Conservation (phyloP, 129 eudicot genomes). For the Kitagawia praeruptora region DNA sequence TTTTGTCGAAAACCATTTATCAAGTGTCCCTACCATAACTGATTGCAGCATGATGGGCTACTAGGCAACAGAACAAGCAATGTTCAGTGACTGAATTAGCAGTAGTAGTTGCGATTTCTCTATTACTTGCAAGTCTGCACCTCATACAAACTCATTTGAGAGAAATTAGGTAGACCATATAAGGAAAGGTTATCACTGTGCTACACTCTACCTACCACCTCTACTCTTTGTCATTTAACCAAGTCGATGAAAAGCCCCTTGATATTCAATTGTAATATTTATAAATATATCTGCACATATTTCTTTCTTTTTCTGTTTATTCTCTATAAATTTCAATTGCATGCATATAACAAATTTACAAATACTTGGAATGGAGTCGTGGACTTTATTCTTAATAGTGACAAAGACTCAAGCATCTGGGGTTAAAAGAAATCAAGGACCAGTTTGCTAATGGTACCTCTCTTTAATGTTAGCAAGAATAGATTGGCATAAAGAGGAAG, state of each 20-base stretch:
- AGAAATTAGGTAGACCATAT: not conserved
- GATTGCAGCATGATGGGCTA: not conserved
- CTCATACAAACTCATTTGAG: no score
- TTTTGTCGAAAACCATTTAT: not conserved
- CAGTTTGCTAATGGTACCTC: not conserved
- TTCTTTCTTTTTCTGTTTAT: no score
- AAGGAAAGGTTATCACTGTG: not conserved
- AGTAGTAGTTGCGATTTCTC: not conserved
- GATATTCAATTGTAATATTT: no score
- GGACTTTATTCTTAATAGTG: not conserved
- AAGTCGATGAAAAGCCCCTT: no score
- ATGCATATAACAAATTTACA: no score
- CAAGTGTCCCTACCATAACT: not conserved
- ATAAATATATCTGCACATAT: no score
- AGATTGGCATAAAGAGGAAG: no score
- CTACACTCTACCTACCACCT: no score
- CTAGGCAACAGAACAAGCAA: no score
- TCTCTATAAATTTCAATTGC: no score
- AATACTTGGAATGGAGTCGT: no score
- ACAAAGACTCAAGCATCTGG: not conserved
- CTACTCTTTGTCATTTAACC: no score
- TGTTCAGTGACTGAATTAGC: not conserved
- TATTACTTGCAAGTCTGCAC: not conserved
- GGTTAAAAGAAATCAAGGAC: not conserved
- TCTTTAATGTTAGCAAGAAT: not conserved